Evolutionary conservation across 2,329 filamentous ascomycete species (phyloP), one percentile per base, ranked within the genome.

Genomic region (Septoria linicola): DNA sequence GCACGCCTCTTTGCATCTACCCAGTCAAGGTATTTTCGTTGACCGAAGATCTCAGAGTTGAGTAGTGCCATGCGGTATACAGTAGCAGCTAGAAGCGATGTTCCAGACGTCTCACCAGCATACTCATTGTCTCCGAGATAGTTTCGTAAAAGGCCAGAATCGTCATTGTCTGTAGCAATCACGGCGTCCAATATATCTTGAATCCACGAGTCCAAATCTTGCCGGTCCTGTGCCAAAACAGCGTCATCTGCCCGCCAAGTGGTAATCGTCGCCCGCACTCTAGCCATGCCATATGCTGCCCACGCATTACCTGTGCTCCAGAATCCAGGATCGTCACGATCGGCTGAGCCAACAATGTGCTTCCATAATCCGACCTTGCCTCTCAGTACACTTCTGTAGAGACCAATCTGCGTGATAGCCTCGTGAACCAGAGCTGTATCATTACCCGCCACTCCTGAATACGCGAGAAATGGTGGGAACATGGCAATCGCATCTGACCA

Each of bases 401-500:
- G 60, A 14, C 60, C 55, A 41, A 72, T 72, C 57, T 78, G 75
- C 10, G 58, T 36, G 8, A 73, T 62, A 2, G 72, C 68, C 49
- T 70, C 66, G n/a, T 60, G 57, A 20, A 75, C 51, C 14, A 72
- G 53, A 6, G 44, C 57, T 10, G 66, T 25, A 46, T 76, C 65
- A n/a, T 66, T 59, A 0, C 59, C 64, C 11, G 67, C 68, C 6
- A 75, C 70, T 20, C 67, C 75, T 59, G 72, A 72, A 58, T 75
- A 78, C 3, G 75, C 75, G 14, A 78, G 62, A 35, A 74, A 73
- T 1, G 77, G 76, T n/a, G 76, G 75, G 1, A 70, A 71, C 76
- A 78, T 78, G 58, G 73, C 74, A 5, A 77, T 51, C 56, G 72
- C 76, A 59, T 79, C 77, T 11, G 74, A 70, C 73, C 76, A 78